These are phyloP conservation scores for Mortierella sp. DNA, from an alignment of 371 early-diverging fungal species.

Conservation along the genomic window DNA sequence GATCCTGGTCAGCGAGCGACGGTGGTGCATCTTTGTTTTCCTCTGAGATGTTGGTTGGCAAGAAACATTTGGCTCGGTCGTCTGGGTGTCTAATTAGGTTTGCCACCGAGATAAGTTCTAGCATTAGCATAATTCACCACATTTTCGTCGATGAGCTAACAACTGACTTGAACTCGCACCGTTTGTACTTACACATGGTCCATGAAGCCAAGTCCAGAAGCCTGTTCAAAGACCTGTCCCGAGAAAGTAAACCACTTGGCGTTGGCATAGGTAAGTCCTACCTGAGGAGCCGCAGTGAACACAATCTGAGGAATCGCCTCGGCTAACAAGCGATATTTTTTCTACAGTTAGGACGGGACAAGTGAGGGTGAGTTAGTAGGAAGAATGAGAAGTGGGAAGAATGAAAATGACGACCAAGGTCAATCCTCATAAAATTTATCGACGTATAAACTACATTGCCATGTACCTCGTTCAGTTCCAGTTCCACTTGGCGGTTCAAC, in stretches of 20 bases:
- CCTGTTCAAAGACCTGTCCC: constrained; percentile 68
- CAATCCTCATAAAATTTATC: background rate
- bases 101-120: background rate
- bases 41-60: constrained; percentile 64
- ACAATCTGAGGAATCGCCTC: constrained; percentile 81
- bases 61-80: constrained; percentile 67
- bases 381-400: background rate
- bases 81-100: constrained; percentile 61
- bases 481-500: constrained; percentile 69
- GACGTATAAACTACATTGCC: too few species aligned
- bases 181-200: constrained; percentile 61
- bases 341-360: constrained; percentile 13
- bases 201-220: constrained; percentile 74
- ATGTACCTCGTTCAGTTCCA: constrained; percentile 69
- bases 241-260: constrained; percentile 75
- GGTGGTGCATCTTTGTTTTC: constrained; percentile 16
- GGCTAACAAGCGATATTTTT: constrained; percentile 74
- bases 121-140: background rate
- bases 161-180: background rate
- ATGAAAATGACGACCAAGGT: background rate
- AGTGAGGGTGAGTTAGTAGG: background rate
- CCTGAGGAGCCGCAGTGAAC: constrained; percentile 73
- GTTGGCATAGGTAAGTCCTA: constrained; percentile 73
- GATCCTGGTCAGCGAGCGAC: constrained; percentile 7
- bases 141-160: background rate